These are phyloP conservation scores for Orbilia quercus DNA, from an alignment of 2,329 filamentous ascomycete genomes.

Conservation along the genomic window DNA sequence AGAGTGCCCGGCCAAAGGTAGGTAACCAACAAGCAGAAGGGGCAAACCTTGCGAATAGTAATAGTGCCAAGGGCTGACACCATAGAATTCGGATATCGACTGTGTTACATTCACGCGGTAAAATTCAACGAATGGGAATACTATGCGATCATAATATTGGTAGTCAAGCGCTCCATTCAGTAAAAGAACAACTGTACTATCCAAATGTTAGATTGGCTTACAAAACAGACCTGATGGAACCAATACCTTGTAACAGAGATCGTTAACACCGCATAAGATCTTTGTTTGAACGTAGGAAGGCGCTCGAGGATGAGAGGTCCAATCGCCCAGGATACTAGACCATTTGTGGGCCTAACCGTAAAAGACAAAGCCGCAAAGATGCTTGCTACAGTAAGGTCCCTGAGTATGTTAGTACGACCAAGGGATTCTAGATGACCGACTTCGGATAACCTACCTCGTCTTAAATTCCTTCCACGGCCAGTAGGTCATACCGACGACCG, in stretches of 20 bases:
- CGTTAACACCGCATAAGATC: slow-evolving; percentile 10
- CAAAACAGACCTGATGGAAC: neutral
- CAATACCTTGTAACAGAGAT: slow-evolving; percentile 16
- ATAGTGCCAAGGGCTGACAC: slow-evolving; percentile 89
- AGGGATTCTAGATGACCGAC: neutral
- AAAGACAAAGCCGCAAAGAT: slow-evolving; percentile 82
- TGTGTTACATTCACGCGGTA: slow-evolving; percentile 91
- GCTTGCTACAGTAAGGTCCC: slow-evolving; percentile 57
- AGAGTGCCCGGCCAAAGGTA: slow-evolving; percentile 76
- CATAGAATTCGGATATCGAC: slow-evolving; percentile 91
- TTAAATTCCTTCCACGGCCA: slow-evolving; percentile 82
- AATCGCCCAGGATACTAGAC: slow-evolving; percentile 82
- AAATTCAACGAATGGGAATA: slow-evolving; percentile 87
- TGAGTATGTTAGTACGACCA: slow-evolving; percentile 32
- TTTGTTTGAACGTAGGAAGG: slow-evolving; percentile 23
- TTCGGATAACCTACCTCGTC: slow-evolving; percentile 60
- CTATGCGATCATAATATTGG: slow-evolving; percentile 84
- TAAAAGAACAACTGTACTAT: slow-evolving; percentile 72
- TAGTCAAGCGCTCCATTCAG: slow-evolving; percentile 72
- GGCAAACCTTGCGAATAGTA: slow-evolving; percentile 91
- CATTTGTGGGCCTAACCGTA: slow-evolving; percentile 87
- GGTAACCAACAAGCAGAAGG: slow-evolving; percentile 81
- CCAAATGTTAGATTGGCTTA: slow-evolving; percentile 17
- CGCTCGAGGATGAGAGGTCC: slow-evolving; percentile 62
- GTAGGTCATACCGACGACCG: slow-evolving; percentile 78